Conservation (phyloP, 768 basidiomycete genomes). For the Suillus spraguei region DNA sequence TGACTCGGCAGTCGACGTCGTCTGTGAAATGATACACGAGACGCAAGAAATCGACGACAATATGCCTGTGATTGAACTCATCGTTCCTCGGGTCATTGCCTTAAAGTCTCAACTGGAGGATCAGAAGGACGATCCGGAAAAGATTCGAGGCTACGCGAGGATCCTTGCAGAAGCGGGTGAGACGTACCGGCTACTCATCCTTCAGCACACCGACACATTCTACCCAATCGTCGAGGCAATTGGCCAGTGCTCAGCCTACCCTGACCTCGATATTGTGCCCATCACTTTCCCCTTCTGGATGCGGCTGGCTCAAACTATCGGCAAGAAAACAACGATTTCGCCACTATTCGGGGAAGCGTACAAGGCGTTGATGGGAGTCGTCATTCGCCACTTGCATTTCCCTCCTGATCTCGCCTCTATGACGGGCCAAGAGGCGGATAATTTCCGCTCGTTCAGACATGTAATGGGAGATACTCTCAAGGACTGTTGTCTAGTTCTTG, state of each 20-base stretch:
- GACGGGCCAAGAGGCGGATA: conserved; percentile 85
- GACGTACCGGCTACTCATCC: conserved; percentile 85
- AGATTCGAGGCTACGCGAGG: conserved; percentile 85
- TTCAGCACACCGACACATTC: conserved; percentile 90
- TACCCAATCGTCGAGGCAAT: conserved; percentile 96
- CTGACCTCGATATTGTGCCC: conserved; percentile 93
- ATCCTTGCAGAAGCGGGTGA: conserved; percentile 98
- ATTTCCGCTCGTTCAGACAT: conserved; percentile 94
- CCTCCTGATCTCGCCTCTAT: conserved; percentile 69
- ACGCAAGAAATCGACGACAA: conserved; percentile 97
- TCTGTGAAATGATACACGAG: conserved; percentile 96
- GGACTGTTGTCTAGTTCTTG: conserved; percentile 95
- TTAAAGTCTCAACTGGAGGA: conserved; percentile 64
- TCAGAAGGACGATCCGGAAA: conserved; percentile 78
- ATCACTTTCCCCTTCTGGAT: conserved; percentile 99
- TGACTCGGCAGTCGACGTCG: conserved; percentile 87
- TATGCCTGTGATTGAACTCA: conserved; percentile 82
- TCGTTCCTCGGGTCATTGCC: conserved; percentile 84
- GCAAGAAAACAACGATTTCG: conserved; percentile 70
- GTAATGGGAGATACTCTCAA: conserved; percentile 99
- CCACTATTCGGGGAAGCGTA: conserved; percentile 85
- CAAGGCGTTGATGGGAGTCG: conserved; percentile 77
- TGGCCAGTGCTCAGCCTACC: conserved; percentile 88
- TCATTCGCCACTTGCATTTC: conserved; percentile 91
- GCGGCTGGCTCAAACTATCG: conserved; percentile 88